Evolutionary conservation across 2,329 filamentous ascomycete genomes (phyloP).

Genomic region (Exophiala aquamarina): DNA sequence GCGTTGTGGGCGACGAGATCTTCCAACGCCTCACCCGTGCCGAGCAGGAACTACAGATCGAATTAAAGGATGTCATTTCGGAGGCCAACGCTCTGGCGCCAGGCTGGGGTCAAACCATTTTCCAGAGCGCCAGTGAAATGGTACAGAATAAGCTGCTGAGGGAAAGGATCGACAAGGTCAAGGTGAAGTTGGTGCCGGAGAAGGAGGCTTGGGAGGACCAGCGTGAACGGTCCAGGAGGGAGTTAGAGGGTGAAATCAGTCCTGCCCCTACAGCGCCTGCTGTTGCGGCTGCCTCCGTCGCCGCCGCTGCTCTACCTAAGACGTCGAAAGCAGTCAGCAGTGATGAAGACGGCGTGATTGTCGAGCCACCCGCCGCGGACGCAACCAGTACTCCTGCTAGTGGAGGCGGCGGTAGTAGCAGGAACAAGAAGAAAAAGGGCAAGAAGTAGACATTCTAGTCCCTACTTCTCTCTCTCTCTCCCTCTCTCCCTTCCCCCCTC

Average conservation of each 20-base stretch:
- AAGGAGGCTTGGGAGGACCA: constrained; percentile 90
- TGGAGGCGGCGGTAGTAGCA: constrained; percentile 30
- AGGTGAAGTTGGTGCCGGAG: constrained; percentile 69
- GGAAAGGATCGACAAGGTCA: constrained; percentile 71
- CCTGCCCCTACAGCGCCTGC: constrained; percentile 6
- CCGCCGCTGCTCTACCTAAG: background rate
- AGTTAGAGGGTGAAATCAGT: constrained; percentile 62
- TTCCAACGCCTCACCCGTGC: constrained; percentile 90
- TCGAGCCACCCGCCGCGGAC: constrained; percentile 58
- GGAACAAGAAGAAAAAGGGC: constrained; percentile 43
- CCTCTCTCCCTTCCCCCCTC: too few relatives aligned
- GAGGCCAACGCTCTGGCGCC: constrained; percentile 88
- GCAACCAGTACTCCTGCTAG: constrained; percentile 20
- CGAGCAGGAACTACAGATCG: constrained; percentile 97
- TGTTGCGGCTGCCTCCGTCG: background rate
- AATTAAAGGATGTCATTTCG: constrained; percentile 83
- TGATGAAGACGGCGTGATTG: constrained; percentile 75
- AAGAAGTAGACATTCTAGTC: constrained; percentile 36
- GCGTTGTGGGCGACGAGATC: constrained; percentile 92
- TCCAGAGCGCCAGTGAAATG: constrained; percentile 97
- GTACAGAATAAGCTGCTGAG: constrained; percentile 78
- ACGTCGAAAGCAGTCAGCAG: constrained; percentile 46
- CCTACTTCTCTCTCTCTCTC: too few relatives aligned
- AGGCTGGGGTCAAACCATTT: constrained; percentile 91
- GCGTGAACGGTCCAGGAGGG: constrained; percentile 76